Conservation (phyloP, 2,329 filamentous ascomycete species). For the Colletotrichum lini region DNA sequence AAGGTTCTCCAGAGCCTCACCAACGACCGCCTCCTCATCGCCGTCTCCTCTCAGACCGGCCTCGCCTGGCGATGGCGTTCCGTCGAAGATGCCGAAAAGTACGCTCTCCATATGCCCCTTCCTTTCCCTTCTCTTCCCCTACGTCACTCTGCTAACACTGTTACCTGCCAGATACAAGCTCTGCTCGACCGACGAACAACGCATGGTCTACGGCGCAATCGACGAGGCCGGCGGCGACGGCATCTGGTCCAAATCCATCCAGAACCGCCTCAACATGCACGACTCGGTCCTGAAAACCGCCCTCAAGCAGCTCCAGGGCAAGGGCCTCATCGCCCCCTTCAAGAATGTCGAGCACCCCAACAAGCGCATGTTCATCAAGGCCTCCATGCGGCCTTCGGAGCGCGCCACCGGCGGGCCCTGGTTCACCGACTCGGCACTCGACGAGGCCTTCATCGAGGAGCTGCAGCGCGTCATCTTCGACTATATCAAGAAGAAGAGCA, state of each 20-base stretch:
- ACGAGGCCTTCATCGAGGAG: conserved; percentile 87
- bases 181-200: conserved; percentile 79
- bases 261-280: conserved; percentile 84
- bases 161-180: conserved; percentile 66
- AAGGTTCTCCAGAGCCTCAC: conserved; percentile 70
- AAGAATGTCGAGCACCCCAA: conserved; percentile 92
- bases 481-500: conserved; percentile 80
- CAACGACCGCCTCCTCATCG: conserved; percentile 72
- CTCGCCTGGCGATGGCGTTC: conserved; percentile 72
- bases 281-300: conserved; percentile 85
- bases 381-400: conserved; percentile 85
- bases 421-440: conserved; percentile 92
- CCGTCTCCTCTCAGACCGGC: conserved; percentile 59
- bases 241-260: conserved; percentile 91
- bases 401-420: conserved; percentile 94
- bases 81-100: conserved; percentile 75
- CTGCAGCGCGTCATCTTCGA: conserved; percentile 82
- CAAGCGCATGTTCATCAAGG: conserved; percentile 97
- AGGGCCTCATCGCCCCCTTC: conserved; percentile 87
- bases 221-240: conserved; percentile 88
- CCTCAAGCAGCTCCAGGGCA: conserved; percentile 86
- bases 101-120: conserved; percentile 45
- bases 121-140: neutral
- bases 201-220: conserved; percentile 89
- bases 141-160: neutral